Conservation (phyloP, 2,329 filamentous ascomycete species). For the Coniosporium tulheliwenetii region DNA sequence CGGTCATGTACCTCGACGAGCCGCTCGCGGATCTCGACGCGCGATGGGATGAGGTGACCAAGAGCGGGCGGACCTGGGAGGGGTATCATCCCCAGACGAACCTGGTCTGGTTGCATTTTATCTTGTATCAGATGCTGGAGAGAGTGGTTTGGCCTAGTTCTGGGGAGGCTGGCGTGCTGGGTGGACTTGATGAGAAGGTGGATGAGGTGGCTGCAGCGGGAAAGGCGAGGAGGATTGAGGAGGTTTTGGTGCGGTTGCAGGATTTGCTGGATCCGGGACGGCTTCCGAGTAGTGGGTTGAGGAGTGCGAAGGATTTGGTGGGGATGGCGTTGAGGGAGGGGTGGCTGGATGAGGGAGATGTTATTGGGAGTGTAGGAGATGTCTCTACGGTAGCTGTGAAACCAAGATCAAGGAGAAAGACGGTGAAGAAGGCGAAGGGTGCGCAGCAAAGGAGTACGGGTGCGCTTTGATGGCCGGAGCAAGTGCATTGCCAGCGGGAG, state of each 20-base stretch:
- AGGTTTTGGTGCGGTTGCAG: constrained; percentile 18
- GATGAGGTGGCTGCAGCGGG: constrained; percentile 11
- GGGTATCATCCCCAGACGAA: constrained; percentile 45
- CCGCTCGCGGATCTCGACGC: constrained; percentile 23
- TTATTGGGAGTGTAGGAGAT: constrained; percentile 9
- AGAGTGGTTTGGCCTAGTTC: constrained; percentile 18
- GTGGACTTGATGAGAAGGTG: constrained; percentile 5
- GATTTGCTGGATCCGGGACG: constrained; percentile 22
- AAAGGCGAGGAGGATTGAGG: constrained; percentile 21
- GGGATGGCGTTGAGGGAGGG: constrained; percentile 15
- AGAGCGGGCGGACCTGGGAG: constrained; percentile 25
- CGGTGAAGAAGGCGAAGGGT: no score
- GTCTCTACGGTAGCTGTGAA: no score
- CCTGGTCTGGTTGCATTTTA: constrained; percentile 46
- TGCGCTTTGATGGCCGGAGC: no score
- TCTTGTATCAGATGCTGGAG: constrained; percentile 39
- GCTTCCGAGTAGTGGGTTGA: constrained; percentile 6
- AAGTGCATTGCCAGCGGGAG: no score
- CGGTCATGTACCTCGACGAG: constrained; percentile 20
- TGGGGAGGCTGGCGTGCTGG: constrained; percentile 5
- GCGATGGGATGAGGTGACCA: constrained; percentile 9
- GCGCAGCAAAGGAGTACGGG: no score
- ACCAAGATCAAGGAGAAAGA: no score
- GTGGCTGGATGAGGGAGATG: constrained; percentile 19
- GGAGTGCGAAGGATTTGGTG: constrained; percentile 10